phyloP scores from a whole-genome alignment of 2,329 filamentous ascomycete species.

The Phaeosphaeriaceae sp. region DNA sequence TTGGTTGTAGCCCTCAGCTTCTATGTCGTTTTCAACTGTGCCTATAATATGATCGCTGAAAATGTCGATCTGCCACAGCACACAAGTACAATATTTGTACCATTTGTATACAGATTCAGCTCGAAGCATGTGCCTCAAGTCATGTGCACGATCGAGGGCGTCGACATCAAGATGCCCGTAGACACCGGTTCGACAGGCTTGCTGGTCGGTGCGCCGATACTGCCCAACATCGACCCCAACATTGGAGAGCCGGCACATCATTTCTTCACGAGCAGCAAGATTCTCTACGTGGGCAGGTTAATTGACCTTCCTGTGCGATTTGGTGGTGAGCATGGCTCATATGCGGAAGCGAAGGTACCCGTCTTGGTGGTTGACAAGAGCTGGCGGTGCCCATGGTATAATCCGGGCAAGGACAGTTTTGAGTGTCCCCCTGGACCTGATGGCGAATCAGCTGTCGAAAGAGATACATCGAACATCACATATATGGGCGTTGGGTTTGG shows the following conservation, averaged over 20 bases:
- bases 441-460: slow-evolving; percentile 27
- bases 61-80: slow-evolving; percentile 18
- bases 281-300: slow-evolving; percentile 42
- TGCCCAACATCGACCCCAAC: slow-evolving; percentile 31
- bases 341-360: slow-evolving; percentile 35
- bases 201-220: slow-evolving; percentile 40
- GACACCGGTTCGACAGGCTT: slow-evolving; percentile 47
- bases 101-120: slow-evolving; percentile 38
- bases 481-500: slow-evolving; percentile 49
- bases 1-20: slow-evolving; percentile 11
- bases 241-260: slow-evolving; percentile 38
- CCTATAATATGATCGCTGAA: slow-evolving; percentile 16
- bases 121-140: slow-evolving; percentile 34
- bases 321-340: slow-evolving; percentile 23
- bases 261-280: slow-evolving; percentile 44
- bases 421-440: slow-evolving; percentile 39
- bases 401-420: slow-evolving; percentile 34
- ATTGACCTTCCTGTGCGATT: slow-evolving; percentile 39
- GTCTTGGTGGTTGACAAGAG: slow-evolving; percentile 43
- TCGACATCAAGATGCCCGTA: slow-evolving; percentile 40
- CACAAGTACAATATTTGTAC: slow-evolving; percentile 40
- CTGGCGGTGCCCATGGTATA: slow-evolving; percentile 44
- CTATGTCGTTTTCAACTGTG: slow-evolving; percentile 9
- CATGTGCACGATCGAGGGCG: slow-evolving; percentile 34
- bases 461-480: slow-evolving; percentile 39